Evolutionary conservation across 257 asterid species (phyloP), one percentile per base, ranked within the genome.

Genomic region (Solanum corneliomulleri): DNA sequence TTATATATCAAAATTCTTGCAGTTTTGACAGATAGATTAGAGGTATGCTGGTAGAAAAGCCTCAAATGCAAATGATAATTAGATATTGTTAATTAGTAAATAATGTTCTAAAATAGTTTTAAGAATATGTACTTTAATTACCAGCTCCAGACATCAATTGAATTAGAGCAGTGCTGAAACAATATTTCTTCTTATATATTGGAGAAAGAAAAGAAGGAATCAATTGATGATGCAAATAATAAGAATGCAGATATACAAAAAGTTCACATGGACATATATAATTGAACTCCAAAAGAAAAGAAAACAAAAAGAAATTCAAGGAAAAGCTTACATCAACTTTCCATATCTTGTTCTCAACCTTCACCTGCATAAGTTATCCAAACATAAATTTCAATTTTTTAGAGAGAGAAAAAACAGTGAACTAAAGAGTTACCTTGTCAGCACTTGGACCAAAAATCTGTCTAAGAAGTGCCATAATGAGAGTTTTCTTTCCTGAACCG

Each of bases 401-500:
- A 8, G 5, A 35, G 11, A 4, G 23, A 52, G 20, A 16, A 27
- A 39, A 86, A 9, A 68, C 37, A 80, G 21, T 8, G 25, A 88
- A 44, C 9, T n/a, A 82, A n/a, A 1, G 70, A 70, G 23, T 31
- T 82, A 97, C 99, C 97, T 97, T 97, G 88, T 97, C 99, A 16
- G 98, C 96, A 72, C 98, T 92, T 74, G 99, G 82, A 71, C 99
- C 99, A 88, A 97, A 95, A 85, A 97, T 94, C 90, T 97, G 96
- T 69, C 99, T 89, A 88, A 95, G 97, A 88, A 97, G 97, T 84
- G 99, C 99, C 99, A 95, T 95, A 25, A 95, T 93, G 88, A 95
- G 98, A 94, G 99, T 97, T 92, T 97, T 97, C 89, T 97, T 97
- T 69, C 99, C 99, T 72, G 99, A 92, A 84, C 99, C 99, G 13